Conservation (phyloP, 441 rosid species). For the Mallotus japonicus region DNA sequence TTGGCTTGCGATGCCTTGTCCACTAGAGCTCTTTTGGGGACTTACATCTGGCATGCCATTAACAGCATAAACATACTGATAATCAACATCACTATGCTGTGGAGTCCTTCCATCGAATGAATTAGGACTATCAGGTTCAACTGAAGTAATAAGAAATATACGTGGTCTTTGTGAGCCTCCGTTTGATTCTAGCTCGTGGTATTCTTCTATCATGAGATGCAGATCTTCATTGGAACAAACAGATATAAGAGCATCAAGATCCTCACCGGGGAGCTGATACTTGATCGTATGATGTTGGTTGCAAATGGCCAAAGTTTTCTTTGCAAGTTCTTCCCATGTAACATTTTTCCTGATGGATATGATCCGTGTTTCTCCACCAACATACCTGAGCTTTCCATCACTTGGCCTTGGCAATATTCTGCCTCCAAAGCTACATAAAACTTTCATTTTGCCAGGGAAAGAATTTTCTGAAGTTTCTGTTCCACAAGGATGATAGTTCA, state of each 20-base stretch:
- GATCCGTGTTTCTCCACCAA: conserved; percentile 81
- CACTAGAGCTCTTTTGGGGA: conserved; percentile 52
- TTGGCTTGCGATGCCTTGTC: conserved; percentile 47
- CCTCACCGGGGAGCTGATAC: conserved; percentile 95
- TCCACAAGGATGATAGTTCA: conserved; percentile 32
- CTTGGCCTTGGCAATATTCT: conserved; percentile 76
- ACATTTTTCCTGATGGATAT: conserved; percentile 54
- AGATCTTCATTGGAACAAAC: conserved; percentile 85
- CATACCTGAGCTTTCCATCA: conserved; percentile 86
- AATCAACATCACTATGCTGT: conserved; percentile 53
- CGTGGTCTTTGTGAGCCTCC: conserved; percentile 62
- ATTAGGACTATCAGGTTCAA: conserved; percentile 63
- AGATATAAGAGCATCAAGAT: conserved; percentile 83
- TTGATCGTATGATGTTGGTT: conserved; percentile 57
- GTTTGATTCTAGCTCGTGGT: conserved; percentile 47
- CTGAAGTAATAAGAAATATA: conserved; percentile 64
- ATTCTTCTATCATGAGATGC: conserved; percentile 82
- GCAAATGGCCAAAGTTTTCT: conserved; percentile 53
- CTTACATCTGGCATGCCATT: conserved; percentile 64
- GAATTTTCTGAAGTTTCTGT: conserved; percentile 32
- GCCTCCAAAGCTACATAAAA: conserved; percentile 90
- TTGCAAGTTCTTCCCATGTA: conserved; percentile 56
- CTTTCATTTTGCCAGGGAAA: conserved; percentile 45
- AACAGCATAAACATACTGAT: conserved; percentile 69
- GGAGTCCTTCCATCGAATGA: conserved; percentile 47